phyloP scores from a whole-genome alignment of 2,329 filamentous ascomycete species.

The Fusarium abutilonis region DNA sequence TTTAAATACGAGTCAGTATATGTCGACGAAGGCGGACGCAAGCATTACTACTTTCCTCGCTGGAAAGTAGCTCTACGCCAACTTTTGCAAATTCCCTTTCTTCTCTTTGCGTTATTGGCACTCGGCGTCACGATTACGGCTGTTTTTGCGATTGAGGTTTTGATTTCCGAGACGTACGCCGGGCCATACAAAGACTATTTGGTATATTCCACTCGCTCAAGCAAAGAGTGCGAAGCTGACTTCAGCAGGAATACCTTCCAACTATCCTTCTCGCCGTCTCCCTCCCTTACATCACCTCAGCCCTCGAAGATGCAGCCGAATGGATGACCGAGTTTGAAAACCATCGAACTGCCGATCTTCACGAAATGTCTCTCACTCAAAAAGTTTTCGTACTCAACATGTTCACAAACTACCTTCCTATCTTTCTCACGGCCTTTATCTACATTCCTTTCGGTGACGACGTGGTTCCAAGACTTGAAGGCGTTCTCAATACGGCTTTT shows the following conservation, averaged over 20 bases:
- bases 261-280: conserved; percentile 74
- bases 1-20: conserved; percentile 71
- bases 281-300: conserved; percentile 71
- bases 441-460: conserved; percentile 78
- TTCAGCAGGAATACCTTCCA: conserved; percentile 72
- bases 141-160: conserved; percentile 78
- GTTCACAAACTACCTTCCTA: conserved; percentile 81
- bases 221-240: background rate
- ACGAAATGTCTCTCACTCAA: conserved; percentile 74
- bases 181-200: conserved; percentile 74
- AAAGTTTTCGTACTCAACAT: conserved; percentile 83
- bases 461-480: conserved; percentile 73
- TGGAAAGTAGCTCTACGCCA: conserved; percentile 73
- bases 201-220: conserved; percentile 52
- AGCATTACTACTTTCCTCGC: conserved; percentile 68
- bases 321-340: conserved; percentile 77
- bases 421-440: conserved; percentile 80
- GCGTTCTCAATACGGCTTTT: conserved; percentile 63
- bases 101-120: conserved; percentile 64
- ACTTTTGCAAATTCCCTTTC: conserved; percentile 75
- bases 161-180: conserved; percentile 78
- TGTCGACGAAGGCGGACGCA: conserved; percentile 71
- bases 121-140: conserved; percentile 74
- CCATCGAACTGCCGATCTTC: conserved; percentile 74
- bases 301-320: conserved; percentile 70